Evolutionary conservation across 345 rosid species (phyloP), one percentile per base, ranked within the genome.

Genomic region (Euphorbia tirucalli): DNA sequence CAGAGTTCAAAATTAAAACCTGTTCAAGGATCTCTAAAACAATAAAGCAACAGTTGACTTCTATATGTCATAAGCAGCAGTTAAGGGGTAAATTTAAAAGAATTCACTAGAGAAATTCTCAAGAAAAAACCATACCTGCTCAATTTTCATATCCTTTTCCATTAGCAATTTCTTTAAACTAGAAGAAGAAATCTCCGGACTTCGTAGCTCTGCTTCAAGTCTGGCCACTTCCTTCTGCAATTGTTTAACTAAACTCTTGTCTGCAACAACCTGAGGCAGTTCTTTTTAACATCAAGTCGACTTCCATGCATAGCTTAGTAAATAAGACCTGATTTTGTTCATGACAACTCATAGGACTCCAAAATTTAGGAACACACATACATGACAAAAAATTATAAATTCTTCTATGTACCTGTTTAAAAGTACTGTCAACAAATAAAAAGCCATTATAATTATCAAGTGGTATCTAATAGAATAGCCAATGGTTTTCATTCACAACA

Each of bases 171-270:
- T 84, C 49, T 81, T 87, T 43, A 93, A 80, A 80, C 78, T 80
- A 52, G 93, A 82, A 68, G 86, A 81, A 41, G 95, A 81, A 50
- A 88, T 63, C 77, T 85, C 93, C 37, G 98, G 98, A 78, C 87
- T 88, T 81, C 80, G 85, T 69, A 93, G 83, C 82, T 86, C 93
- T 75, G 97, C 91, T 79, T 90, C 98, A 66, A 93, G 97, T 80
- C 96, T 90, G 61, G 96, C 98, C 66, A 93, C 94, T 85, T 93
- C 94, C 78, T 88, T 81, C 84, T 93, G 94, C 77, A 91, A 84
- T 62, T 83, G 93, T 84, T 90, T 93, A 76, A 93, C 84, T 75
- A 90, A 52, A 70, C 68, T 79, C 80, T 88, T 93, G 49, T 93
- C 94, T 22, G 98, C 74, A 72, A 87, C 79, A 80, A 93, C 87